Base-by-base conservation (phyloP, 805 yeast genomes). In the Wickerhamomyces alni region DNA sequence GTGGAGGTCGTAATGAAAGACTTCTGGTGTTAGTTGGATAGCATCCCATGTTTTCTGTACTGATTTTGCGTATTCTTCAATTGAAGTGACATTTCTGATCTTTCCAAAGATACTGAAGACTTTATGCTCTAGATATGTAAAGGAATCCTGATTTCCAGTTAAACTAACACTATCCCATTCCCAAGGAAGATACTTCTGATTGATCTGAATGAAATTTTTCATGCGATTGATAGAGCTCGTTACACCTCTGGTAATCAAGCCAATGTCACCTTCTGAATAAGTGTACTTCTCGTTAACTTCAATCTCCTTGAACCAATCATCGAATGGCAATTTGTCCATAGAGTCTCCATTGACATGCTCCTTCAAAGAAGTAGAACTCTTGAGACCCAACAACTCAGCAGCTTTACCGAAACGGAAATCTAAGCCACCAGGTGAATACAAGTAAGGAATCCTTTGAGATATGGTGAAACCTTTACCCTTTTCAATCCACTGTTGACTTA, bases 361-460 rank as follows among this genome's bases (percentile, higher is more conserved):
- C 18, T 41, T 44, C 17, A 42, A 41, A 13, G 36, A 31, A 22
- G 37, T 34, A 3, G 30, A 31, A 15, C 34, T 30, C 8, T 37
- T 39, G 8, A 44, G 17, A 2, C 50, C 54, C 17, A 50, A 44
- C 18, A 38, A 31, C 46, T 58, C 54, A 30, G 62, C 62, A 2
- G 65, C 54, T 5, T 61, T 48, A 6, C 58, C 60, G 25, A 54
- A 52, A 11, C 58, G 39, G 7, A 63, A 46, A 46, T 67, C 69
- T 17, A 74, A 45, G 5, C 59, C 38, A 2, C 48, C 44, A 0
- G 83, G 74, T 0, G 88, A 73, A 25, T 70, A 66, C 28, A 81
- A 48, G 44, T 74, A 77, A 0, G 89, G 89, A 8, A 81, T 68
- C 33, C 73, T 63, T 51, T 76, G 40, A 2, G 55, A 41, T 1